Conservation (phyloP, 108 stramenopile genomes). For the Nannochloropsis oceanica region DNA sequence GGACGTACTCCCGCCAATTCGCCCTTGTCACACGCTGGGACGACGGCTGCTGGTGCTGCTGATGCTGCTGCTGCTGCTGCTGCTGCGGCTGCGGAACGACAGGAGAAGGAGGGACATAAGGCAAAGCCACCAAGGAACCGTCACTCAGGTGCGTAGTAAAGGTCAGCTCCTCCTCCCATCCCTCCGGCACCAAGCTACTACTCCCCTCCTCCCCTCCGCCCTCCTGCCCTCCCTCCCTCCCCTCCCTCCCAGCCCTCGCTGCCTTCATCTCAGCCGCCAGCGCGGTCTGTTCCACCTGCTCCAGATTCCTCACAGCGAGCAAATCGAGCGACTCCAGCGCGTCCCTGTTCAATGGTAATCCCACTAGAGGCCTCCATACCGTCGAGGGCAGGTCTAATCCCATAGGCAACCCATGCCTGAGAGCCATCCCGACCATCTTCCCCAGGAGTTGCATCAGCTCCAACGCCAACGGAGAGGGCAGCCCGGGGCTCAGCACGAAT, state of each 20-base stretch:
- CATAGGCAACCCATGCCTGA: slow-evolving; percentile 67
- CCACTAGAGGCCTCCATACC: slow-evolving; percentile 40
- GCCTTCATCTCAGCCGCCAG: not conserved
- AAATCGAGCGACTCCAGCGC: slow-evolving; percentile 18
- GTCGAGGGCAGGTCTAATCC: slow-evolving; percentile 53
- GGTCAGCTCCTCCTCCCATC: slow-evolving; percentile 9
- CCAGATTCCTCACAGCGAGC: slow-evolving; percentile 2
- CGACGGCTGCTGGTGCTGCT: not conserved
- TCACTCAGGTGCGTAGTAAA: slow-evolving; percentile 16
- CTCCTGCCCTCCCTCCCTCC: not conserved
- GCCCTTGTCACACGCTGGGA: slow-evolving; percentile 1
- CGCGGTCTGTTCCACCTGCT: not conserved
- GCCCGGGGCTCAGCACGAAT: slow-evolving; percentile 37
- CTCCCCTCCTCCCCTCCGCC: not conserved
- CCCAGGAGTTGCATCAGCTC: slow-evolving; percentile 67
- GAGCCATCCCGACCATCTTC: slow-evolving; percentile 73
- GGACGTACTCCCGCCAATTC: slow-evolving; percentile 52
- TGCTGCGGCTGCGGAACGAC: not conserved
- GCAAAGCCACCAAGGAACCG: slow-evolving; percentile 10
- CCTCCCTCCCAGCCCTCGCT: not conserved
- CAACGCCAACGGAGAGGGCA: slow-evolving; percentile 48
- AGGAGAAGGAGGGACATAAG: not conserved
- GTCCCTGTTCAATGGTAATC: slow-evolving; percentile 4
- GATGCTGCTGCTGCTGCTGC: too few species aligned
- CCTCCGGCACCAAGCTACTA: not conserved